These are phyloP conservation scores for Prunus fruticosa DNA, from an alignment of 306 rosid genomes.

Conservation along the genomic window DNA sequence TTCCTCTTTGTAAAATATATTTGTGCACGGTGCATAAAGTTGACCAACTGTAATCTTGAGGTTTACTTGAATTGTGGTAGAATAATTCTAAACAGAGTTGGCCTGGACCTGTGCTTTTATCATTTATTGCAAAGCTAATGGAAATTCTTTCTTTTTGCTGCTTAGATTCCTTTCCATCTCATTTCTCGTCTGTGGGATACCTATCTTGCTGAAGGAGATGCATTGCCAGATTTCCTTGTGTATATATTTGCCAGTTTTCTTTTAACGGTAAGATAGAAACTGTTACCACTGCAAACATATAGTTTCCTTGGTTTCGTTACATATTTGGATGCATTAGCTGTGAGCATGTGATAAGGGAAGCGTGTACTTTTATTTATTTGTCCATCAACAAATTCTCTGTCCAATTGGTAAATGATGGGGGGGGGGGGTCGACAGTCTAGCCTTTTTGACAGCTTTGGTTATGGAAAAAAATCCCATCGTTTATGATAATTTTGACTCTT, in stretches of 20 bases:
- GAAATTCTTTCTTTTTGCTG: conserved; percentile 10
- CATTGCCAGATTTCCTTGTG: conserved; percentile 94
- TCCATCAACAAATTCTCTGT: neutral
- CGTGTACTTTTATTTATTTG: neutral
- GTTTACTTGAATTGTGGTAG: no score
- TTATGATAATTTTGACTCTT: neutral
- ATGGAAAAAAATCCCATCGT: neutral
- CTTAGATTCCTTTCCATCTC: conserved; percentile 88
- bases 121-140: conserved; percentile 26
- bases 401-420: neutral
- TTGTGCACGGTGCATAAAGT: neutral
- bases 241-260: conserved; percentile 97
- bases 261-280: conserved; percentile 67
- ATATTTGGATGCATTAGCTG: conserved; percentile 7
- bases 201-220: conserved; percentile 98
- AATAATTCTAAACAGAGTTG: no score
- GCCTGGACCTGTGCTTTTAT: conserved; percentile 22
- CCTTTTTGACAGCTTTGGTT: neutral
- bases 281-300: neutral
- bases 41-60: neutral
- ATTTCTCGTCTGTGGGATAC: conserved; percentile 98
- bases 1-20: conserved; percentile 12
- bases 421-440: neutral
- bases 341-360: neutral
- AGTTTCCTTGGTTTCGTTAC: conserved; percentile 14